Evolutionary conservation across 164 flowering plant genomes (phyloP), one percentile per base, ranked within the genome.

Genomic region (Pachysandra terminalis): DNA sequence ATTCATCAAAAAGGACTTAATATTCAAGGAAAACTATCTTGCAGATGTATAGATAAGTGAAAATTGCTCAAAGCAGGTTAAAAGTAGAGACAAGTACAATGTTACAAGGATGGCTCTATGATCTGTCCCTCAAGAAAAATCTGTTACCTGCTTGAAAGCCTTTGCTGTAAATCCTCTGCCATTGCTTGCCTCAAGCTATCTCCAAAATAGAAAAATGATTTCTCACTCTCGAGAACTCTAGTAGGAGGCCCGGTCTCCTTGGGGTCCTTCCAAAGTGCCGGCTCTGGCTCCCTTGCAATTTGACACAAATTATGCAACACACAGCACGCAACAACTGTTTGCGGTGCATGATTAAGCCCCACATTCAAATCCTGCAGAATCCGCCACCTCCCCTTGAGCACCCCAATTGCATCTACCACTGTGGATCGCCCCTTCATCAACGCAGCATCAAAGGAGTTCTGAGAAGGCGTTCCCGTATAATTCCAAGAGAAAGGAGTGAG

Each of bases 301-400:
- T 95, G 97, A 72, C 98, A 95, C 72, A 95, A 70, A 74, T 95
- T 95, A 75, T 91, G 98, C 87, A 95, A 77, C 64, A 92, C 97
- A 70, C 97, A 94, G 62, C 97, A 91, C 5, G 98, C 98, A 27
- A 95, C 96, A 66, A 95, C 87, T 0, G 97, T 91, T 77, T 90
- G 97, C 0, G 98, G 96, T 0, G 90, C 97, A 78, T 91, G 97
- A 73, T 79, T 84, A 12, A 95, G 64, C 40, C 95, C 97, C 56
- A 91, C 96, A 81, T 89, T 92, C 82, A 95, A 75, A 59, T 89
- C 87, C 85, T 89, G 93, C 61, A 95, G 78, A 71, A 95, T 95
- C 70, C 74, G 82, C 98, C 98, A 92, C 83, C 97, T 80, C 53
- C 88, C 96, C 73, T 95, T 95, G 19, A 95, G 78, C 80, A 95